Evolutionary conservation across 2,329 filamentous ascomycete species (phyloP).

Genomic region (Microdochium nivale): DNA sequence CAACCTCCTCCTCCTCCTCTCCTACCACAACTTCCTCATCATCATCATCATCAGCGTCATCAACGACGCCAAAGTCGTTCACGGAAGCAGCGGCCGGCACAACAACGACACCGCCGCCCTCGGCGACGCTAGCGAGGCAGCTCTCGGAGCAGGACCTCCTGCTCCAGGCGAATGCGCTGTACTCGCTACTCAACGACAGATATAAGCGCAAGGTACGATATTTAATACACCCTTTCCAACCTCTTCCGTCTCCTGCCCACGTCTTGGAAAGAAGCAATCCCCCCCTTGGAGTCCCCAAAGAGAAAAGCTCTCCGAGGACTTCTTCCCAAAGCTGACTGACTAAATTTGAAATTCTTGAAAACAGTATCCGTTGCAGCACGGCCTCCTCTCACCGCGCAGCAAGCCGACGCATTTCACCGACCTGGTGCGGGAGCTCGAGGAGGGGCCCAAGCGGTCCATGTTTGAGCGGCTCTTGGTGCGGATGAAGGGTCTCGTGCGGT

Average conservation of each 20-base stretch:
- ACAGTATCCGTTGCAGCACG: constrained; percentile 39
- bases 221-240: too few relatives aligned
- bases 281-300: too few relatives aligned
- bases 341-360: background rate
- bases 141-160: constrained; percentile 38
- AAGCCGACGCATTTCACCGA: constrained; percentile 58
- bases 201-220: constrained; percentile 48
- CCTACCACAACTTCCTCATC: background rate
- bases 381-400: constrained; percentile 47
- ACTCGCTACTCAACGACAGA: constrained; percentile 49
- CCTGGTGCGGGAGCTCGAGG: constrained; percentile 52
- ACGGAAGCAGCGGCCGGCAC: background rate
- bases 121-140: constrained; percentile 5
- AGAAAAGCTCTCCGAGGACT: background rate
- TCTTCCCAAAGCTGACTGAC: background rate
- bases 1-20: background rate
- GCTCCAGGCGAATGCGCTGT: constrained; percentile 50
- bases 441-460: constrained; percentile 49
- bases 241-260: too few relatives aligned
- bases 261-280: too few relatives aligned
- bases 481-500: constrained; percentile 50
- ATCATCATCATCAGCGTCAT: background rate
- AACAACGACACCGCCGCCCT: background rate
- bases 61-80: background rate
- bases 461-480: constrained; percentile 42